Base-by-base conservation (phyloP, 1,284 basidiomycete species). In the Melampsora americana region DNA sequence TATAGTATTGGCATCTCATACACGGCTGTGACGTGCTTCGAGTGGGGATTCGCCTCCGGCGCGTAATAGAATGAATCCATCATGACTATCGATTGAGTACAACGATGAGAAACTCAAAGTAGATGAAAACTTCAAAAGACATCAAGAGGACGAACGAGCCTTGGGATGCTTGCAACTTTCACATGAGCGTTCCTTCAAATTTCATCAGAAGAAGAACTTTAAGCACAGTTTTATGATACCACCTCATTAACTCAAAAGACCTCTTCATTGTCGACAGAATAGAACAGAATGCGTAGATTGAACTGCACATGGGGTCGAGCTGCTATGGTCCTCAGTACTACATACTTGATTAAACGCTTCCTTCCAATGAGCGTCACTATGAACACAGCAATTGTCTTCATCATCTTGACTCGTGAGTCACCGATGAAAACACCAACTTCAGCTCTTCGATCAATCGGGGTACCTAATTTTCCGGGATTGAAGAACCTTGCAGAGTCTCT, bases 391-490 rank as follows among this genome's bases (percentile, higher is more conserved):
- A 18, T 66, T 26, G 26, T 23, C n/a, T 23, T 66, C 4, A 39
- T 66, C 28, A 23, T 20, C 35, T 28, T 46, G 28, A 35, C 42
- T 46, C 64, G 64, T 5, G 64, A 66, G 23, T 46, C 61, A 30
- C 61, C 61, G 9, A 6, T 62, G 6, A 20, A 20, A 62, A 62
- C 28, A 30, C 61, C 28, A 30, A 30, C 28, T 20, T 62, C 61
- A 7, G 61, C 26, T 39, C 35, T 62, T 20, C 61, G 20, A 30
- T 62, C 61, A 28, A 30, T 62, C 28, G 61, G 61, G 18, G 32
- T 66, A 16, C 64, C 64, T 35, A 46, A 66, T 46, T 66, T 66
- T 28, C 64, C 42, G 5, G 64, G 64, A n/a, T 30, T 66, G 23
- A 66, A 66, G 26, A 39, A 9, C 39, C 23, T 66, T 18, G 64